Conservation (phyloP, 2,329 filamentous ascomycete species). For the Sporothrix curviconia region DNA sequence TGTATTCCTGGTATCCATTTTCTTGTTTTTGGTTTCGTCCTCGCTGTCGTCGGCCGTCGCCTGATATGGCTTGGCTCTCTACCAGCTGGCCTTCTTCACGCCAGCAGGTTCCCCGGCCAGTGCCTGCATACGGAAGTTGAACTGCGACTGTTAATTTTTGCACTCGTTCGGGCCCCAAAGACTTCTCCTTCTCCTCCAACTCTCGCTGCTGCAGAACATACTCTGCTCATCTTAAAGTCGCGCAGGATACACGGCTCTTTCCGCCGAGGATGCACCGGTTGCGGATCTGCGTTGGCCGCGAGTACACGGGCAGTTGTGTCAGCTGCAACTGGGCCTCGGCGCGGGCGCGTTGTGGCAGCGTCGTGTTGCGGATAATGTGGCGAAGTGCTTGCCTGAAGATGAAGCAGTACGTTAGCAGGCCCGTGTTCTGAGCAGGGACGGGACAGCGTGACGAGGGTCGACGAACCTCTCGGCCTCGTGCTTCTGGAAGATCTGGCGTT, state of each 20-base stretch:
- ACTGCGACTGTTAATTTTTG: constrained; percentile 46
- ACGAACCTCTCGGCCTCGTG: constrained; percentile 79
- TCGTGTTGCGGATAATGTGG: constrained; percentile 91
- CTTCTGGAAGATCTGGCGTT: constrained; percentile 89
- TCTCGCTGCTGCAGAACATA: too few species aligned
- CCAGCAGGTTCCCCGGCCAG: constrained; percentile 79
- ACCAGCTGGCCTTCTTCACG: constrained; percentile 97
- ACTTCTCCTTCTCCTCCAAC: neutral
- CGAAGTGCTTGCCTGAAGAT: constrained; percentile 75
- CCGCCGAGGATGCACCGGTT: constrained; percentile 91
- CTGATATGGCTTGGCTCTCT: constrained; percentile 33
- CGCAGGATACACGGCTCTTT: constrained; percentile 82
- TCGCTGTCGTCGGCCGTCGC: neutral
- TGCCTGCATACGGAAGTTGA: constrained; percentile 86
- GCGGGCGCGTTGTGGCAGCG: constrained; percentile 71
- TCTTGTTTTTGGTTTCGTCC: neutral
- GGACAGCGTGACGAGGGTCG: too few species aligned
- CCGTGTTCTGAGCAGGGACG: neutral
- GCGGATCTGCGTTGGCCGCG: constrained; percentile 83
- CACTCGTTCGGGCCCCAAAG: neutral
- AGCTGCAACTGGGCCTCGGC: constrained; percentile 91
- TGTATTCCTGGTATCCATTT: neutral
- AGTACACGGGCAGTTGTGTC: constrained; percentile 93
- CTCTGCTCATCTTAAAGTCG: constrained; percentile 89
- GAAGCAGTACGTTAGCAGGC: neutral